Conservation (phyloP, 75 land plant species). For the Selaginella moellendorffii region DNA sequence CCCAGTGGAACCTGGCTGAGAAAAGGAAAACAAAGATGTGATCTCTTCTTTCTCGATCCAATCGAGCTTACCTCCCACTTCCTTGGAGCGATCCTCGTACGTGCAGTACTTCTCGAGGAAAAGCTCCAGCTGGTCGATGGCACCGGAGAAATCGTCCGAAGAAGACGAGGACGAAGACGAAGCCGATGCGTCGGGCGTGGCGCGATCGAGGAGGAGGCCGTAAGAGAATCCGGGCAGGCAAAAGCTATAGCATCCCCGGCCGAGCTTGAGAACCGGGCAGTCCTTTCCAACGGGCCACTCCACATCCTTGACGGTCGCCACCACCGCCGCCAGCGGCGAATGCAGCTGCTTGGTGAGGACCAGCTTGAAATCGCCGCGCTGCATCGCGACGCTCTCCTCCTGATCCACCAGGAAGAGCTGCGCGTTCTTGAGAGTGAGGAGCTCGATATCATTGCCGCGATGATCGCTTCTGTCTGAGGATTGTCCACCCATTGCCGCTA, state of each 20-base stretch:
- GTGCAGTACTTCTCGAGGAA: too few species aligned
- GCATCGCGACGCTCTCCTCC: constrained; percentile 23
- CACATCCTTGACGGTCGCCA: constrained; percentile 23
- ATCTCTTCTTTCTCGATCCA: too few species aligned
- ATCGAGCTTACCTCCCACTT: too few species aligned
- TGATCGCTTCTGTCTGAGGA: too few species aligned
- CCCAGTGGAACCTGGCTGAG: too few species aligned
- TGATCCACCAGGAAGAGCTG: constrained; percentile 19
- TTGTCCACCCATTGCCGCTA: too few species aligned
- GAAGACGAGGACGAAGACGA: too few species aligned
- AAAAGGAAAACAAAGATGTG: too few species aligned
- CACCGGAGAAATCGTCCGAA: too few species aligned
- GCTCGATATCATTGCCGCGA: constrained; percentile 6
- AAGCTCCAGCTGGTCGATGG: too few species aligned
- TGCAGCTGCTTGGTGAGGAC: constrained; percentile 14
- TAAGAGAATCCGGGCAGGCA: constrained; percentile 21
- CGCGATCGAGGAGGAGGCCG: constrained; percentile 16
- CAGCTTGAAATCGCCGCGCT: constrained; percentile 19
- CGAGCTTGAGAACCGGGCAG: constrained; percentile 24
- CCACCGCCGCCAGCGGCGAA: constrained; percentile 20
- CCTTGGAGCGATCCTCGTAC: too few species aligned
- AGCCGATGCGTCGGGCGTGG: too few species aligned
- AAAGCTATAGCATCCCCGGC: constrained; percentile 15
- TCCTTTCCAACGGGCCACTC: constrained; percentile 34
- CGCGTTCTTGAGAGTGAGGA: constrained; percentile 9